A percentile compares a stretch with the other conserved stretches of the same genome.
Evolutionary conservation across 139 green algal genomes (phyloP).

Genomic region (Coelastrella sp.): DNA sequence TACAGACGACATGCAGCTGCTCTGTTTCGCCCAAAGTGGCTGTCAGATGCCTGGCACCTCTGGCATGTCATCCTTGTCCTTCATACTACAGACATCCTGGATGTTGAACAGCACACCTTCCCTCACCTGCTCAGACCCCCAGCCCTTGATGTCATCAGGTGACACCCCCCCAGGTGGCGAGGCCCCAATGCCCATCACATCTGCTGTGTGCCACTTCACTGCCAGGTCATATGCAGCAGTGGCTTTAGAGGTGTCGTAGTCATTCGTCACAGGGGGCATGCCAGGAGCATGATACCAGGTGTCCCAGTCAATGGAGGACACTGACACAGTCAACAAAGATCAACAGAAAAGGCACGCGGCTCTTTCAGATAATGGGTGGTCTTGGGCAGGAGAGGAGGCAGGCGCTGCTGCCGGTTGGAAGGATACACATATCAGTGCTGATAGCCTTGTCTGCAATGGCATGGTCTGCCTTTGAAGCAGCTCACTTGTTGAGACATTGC

Average conservation of each 20-base stretch:
- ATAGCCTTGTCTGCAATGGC: too few relatives aligned
- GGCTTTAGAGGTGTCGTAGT: conserved; percentile 79
- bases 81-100: too few relatives aligned
- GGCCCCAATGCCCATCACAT: conserved; percentile 76
- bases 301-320: conserved; percentile 81
- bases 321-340: conserved; percentile 35
- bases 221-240: conserved; percentile 76
- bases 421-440: too few relatives aligned
- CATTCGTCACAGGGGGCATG: conserved; percentile 82
- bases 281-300: conserved; percentile 81
- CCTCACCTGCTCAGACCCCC: conserved; percentile 71
- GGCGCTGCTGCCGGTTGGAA: too few relatives aligned
- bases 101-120: too few relatives aligned
- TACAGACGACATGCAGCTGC: neutral
- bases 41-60: too few relatives aligned
- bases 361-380: neutral
- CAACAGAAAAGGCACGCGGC: neutral
- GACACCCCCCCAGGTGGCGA: conserved; percentile 47
- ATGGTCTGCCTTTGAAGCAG: too few relatives aligned
- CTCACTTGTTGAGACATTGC: too few relatives aligned
- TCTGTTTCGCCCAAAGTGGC: too few relatives aligned
- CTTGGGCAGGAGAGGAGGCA: too few relatives aligned
- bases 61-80: too few relatives aligned
- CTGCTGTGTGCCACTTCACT: conserved; percentile 74
- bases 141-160: conserved; percentile 71